phyloP scores from a whole-genome alignment of 108 stramenopile species.

The Conticribra guillardii region DNA sequence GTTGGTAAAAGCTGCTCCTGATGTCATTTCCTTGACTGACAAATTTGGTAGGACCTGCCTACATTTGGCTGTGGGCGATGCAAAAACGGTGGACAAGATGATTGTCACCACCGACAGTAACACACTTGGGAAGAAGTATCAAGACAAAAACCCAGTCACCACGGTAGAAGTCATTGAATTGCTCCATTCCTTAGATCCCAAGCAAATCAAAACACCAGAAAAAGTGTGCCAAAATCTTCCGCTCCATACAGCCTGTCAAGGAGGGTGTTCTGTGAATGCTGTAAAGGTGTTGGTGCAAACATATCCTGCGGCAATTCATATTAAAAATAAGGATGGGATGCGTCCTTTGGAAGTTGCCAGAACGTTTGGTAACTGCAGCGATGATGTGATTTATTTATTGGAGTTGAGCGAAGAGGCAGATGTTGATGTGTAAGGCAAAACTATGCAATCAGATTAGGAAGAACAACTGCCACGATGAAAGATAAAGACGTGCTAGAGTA shows the following conservation, averaged over 20 bases:
- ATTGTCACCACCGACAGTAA: background rate
- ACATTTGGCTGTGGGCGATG: conserved; percentile 24
- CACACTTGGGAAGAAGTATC: background rate
- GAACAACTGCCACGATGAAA: too few relatives aligned
- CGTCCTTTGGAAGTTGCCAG: conserved; percentile 14
- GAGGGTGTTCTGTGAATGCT: conserved; percentile 11
- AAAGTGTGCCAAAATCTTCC: conserved; percentile 1
- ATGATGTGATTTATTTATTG: background rate
- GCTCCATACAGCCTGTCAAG: conserved; percentile 22
- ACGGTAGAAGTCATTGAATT: conserved; percentile 5
- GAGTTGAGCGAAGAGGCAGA: background rate
- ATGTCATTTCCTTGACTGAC: conserved; percentile 26
- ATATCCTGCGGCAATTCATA: conserved; percentile 7
- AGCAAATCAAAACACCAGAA: background rate
- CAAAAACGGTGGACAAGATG: background rate
- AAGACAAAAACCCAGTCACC: background rate
- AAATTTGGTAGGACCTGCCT: conserved; percentile 43
- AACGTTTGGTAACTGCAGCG: conserved; percentile 1
- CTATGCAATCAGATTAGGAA: background rate
- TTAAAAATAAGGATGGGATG: conserved; percentile 9
- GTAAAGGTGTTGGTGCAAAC: conserved; percentile 2
- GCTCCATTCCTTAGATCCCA: conserved; percentile 3
- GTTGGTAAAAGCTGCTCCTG: conserved; percentile 22
- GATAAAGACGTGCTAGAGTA: too few relatives aligned
- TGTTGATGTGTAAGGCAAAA: background rate